A percentile compares a stretch with the other conserved stretches of the same genome.
These are phyloP conservation scores for Pseudopithomyces maydicus DNA, from an alignment of 2,329 filamentous ascomycete genomes.

Conservation along the genomic window DNA sequence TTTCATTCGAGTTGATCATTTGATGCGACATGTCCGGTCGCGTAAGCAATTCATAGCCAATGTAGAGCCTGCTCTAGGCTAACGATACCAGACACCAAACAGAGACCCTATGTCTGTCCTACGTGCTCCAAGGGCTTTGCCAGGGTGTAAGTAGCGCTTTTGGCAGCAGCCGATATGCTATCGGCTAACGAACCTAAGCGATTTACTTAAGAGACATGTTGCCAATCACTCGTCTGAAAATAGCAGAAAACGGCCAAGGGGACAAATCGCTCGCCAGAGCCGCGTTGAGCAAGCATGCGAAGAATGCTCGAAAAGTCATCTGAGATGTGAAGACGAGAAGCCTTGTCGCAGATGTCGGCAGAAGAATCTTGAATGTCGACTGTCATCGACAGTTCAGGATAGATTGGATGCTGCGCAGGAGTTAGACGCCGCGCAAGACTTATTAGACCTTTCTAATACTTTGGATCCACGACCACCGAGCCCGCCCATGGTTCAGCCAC, in stretches of 20 bases:
- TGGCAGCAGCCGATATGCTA: not conserved
- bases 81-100: conserved; percentile 40
- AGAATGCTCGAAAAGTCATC: conserved; percentile 56
- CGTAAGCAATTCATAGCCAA: conserved; percentile 37
- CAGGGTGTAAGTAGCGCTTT: conserved; percentile 41
- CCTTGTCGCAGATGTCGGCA: conserved; percentile 58
- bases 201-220: conserved; percentile 58
- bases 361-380: conserved; percentile 52
- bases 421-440: conserved; percentile 36
- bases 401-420: conserved; percentile 24
- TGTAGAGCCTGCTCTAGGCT: not conserved
- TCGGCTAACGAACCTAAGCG: conserved; percentile 31
- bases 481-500: not conserved
- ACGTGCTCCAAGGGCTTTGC: conserved; percentile 54
- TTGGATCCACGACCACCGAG: conserved; percentile 16
- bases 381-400: conserved; percentile 2
- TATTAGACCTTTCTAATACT: conserved; percentile 34
- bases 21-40: conserved; percentile 59
- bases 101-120: conserved; percentile 53
- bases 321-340: conserved; percentile 61
- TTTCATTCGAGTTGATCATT: conserved; percentile 59
- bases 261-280: conserved; percentile 31
- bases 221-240: conserved; percentile 50
- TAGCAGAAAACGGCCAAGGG: conserved; percentile 31
- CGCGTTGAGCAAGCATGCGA: conserved; percentile 55